A percentile compares a stretch with the other conserved stretches of the same genome.
Conservation (phyloP, 495 filamentous ascomycete genomes). For the Amorphotheca resinae region DNA sequence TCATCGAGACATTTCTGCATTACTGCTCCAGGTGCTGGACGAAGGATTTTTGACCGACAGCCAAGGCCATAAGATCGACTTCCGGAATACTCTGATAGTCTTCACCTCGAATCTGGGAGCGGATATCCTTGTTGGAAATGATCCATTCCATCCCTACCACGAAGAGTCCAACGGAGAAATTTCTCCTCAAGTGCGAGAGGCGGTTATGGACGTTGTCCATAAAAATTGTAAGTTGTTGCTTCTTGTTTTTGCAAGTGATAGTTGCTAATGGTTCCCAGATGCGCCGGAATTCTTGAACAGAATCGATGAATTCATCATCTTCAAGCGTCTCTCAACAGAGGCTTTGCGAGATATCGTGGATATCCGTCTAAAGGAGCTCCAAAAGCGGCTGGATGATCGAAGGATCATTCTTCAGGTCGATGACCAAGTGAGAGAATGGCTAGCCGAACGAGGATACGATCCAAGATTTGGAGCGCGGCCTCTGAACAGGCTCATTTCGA, state of each 20-base stretch:
- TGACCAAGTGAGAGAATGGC: constrained; percentile 65
- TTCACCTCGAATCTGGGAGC: constrained; percentile 88
- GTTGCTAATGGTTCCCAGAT: constrained; percentile 33
- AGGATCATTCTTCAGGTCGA: constrained; percentile 66
- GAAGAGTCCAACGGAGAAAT: constrained; percentile 52
- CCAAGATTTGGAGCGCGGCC: constrained; percentile 87
- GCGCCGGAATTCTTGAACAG: constrained; percentile 93
- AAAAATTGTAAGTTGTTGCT: constrained; percentile 19
- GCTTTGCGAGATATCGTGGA: constrained; percentile 89
- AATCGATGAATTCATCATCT: constrained; percentile 94
- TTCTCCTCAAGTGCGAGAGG: constrained; percentile 51
- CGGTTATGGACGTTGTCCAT: constrained; percentile 83
- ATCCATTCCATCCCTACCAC: constrained; percentile 43
- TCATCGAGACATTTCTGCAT: constrained; percentile 82
- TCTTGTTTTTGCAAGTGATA: neutral
- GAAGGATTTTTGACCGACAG: constrained; percentile 93
- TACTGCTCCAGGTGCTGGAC: constrained; percentile 92
- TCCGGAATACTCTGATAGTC: constrained; percentile 91
- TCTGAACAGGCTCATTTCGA: constrained; percentile 80
- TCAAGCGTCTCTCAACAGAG: constrained; percentile 64
- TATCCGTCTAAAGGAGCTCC: constrained; percentile 77
- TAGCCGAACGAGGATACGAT: constrained; percentile 81
- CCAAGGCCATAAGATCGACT: constrained; percentile 93
- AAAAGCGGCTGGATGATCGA: constrained; percentile 70
- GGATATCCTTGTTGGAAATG: constrained; percentile 51